Base-by-base conservation (phyloP, 83 land plant species). In the Picea engelmannii region DNA sequence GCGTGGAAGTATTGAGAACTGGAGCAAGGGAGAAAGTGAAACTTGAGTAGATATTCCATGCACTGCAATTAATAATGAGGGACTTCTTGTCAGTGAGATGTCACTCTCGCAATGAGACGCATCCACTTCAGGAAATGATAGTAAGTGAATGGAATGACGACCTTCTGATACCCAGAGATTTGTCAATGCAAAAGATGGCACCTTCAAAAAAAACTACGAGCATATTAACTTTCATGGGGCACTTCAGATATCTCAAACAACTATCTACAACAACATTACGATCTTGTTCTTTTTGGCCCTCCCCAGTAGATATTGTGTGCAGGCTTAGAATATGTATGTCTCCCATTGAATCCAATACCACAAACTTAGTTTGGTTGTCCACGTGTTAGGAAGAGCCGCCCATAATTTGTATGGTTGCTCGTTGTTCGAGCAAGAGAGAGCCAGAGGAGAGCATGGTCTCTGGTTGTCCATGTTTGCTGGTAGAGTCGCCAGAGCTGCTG, bases 141-240 rank as follows among this genome's bases (percentile, higher is more conserved):
- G 67, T 79, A 84, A 38, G 63, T 93, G 87, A 38, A 93, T 71
- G 75, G 93, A 80, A 66, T 91, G 59, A 16, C 21, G 64, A 63
- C 92, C 95, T 84, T 93, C 95, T 49, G 94, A 86, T 49, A 86
- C 60, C 93, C 90, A 93, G 58, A 89, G 62, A 63, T 82, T 84
- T 78, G 84, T 84, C 8, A 62, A 62, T 62, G 73, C 59, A 55
- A 55, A 55, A 12, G 15, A 12, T 55, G 15, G 13, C 15, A 55
- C 3, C 59, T 12, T 3, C 4, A n/a, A 0, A 4, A 13, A 55
- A 55, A 55, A 55, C 15, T 55, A 3, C 59, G 12, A 55, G 59
- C 16, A 55, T 55, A 12, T 55, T 55, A 55, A 55, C 15, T 55
- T 55, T 55, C 59, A 55, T 55, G 62, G 42, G 7, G 8, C 62